These are phyloP conservation scores for Limonomyces culmigenus DNA, from an alignment of 1,284 basidiomycete genomes.

Conservation along the genomic window DNA sequence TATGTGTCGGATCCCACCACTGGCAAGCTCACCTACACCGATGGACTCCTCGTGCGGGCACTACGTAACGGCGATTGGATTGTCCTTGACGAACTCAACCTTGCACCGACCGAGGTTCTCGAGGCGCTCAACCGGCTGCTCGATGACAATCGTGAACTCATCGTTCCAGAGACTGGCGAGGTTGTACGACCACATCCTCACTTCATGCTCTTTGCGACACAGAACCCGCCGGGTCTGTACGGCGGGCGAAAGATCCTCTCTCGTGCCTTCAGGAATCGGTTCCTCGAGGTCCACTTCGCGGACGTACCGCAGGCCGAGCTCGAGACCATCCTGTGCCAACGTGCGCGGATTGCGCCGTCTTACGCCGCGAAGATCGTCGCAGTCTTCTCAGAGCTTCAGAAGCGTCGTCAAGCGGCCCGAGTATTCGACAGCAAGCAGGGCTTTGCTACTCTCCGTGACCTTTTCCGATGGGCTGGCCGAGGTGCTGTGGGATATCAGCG, in stretches of 20 bases:
- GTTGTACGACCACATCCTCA: conserved; percentile 86
- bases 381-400: conserved; percentile 90
- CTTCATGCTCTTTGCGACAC: conserved; percentile 97
- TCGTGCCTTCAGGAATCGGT: conserved; percentile 95
- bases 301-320: conserved; percentile 92
- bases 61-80: conserved; percentile 94
- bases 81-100: conserved; percentile 93
- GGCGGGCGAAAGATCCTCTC: conserved; percentile 92
- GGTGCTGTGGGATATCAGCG: conserved; percentile 84
- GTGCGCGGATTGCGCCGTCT: conserved; percentile 82
- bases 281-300: conserved; percentile 95
- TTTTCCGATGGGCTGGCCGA: conserved; percentile 94
- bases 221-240: conserved; percentile 97
- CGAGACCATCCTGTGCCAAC: conserved; percentile 81
- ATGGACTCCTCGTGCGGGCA: conserved; percentile 88
- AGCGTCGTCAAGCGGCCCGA: conserved; percentile 75
- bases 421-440: conserved; percentile 97
- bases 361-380: conserved; percentile 84
- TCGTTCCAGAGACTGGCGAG: conserved; percentile 95
- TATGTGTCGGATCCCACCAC: conserved; percentile 88
- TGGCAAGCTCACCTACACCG: conserved; percentile 88
- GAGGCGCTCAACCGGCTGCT: conserved; percentile 94
- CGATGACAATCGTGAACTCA: conserved; percentile 94
- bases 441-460: conserved; percentile 91
- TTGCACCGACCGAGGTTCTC: conserved; percentile 95